phyloP scores from a whole-genome alignment of 768 basidiomycete genomes.

The Lactarius vividus region DNA sequence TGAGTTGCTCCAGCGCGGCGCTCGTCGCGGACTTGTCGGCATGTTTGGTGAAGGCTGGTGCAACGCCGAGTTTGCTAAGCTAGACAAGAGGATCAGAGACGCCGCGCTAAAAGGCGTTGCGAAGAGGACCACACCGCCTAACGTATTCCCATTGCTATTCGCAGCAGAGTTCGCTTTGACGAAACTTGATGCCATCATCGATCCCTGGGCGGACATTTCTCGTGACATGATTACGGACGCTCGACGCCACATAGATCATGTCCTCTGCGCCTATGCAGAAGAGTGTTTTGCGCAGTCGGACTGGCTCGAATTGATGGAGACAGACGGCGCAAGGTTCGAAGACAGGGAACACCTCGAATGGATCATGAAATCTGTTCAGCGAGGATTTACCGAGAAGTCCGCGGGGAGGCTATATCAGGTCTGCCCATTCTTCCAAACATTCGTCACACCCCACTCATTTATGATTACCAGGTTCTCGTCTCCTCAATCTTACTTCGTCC shows the following conservation, averaged over 20 bases:
- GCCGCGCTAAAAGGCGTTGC: constrained; percentile 69
- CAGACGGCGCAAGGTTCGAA: constrained; percentile 70
- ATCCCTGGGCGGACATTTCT: constrained; percentile 67
- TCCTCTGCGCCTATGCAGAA: constrained; percentile 57
- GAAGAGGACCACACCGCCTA: constrained; percentile 62
- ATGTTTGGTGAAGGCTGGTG: constrained; percentile 91
- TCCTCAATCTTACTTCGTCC: constrained; percentile 68
- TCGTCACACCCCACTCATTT: not conserved
- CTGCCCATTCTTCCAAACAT: constrained; percentile 21
- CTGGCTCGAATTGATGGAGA: constrained; percentile 73
- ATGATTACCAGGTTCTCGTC: constrained; percentile 56
- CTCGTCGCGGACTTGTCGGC: constrained; percentile 72
- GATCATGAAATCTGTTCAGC: constrained; percentile 62
- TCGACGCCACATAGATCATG: constrained; percentile 59
- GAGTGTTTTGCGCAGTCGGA: constrained; percentile 65
- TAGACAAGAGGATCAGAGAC: constrained; percentile 65
- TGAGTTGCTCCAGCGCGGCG: constrained; percentile 62
- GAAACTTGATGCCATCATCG: constrained; percentile 55
- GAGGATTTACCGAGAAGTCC: constrained; percentile 62
- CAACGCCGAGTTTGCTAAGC: constrained; percentile 70
- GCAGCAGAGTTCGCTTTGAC: constrained; percentile 59
- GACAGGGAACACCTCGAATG: constrained; percentile 76
- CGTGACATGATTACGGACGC: constrained; percentile 65
- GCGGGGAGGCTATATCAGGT: constrained; percentile 80
- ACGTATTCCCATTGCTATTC: constrained; percentile 66